Evolutionary conservation across 2,329 filamentous ascomycete genomes (phyloP).

Genomic region (Paecilomyces sp.): DNA sequence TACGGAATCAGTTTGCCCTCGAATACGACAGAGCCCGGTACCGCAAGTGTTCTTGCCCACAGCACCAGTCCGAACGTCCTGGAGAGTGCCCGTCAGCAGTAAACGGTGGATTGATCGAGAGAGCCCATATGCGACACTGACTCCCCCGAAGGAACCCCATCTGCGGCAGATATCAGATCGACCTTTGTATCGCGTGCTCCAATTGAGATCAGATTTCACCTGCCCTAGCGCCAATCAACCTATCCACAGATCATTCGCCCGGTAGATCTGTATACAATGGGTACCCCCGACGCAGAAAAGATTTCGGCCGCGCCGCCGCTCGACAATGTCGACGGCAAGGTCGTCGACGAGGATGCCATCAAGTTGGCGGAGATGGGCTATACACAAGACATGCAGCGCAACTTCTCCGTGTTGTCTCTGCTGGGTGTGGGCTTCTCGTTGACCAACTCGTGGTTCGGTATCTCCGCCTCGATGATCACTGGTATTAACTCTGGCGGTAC

Average conservation of each 20-base stretch:
- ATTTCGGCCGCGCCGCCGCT: background rate
- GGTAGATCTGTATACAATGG: background rate
- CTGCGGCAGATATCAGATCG: background rate
- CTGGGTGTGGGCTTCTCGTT: conserved; percentile 46
- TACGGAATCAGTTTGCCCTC: background rate
- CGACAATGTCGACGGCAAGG: background rate
- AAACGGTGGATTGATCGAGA: background rate
- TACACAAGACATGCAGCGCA: conserved; percentile 3
- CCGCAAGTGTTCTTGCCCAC: background rate
- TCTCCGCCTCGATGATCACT: conserved; percentile 42
- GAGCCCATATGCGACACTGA: background rate
- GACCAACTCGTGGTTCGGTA: conserved; percentile 47
- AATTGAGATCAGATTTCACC: background rate
- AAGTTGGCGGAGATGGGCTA: conserved; percentile 3
- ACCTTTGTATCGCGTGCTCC: background rate
- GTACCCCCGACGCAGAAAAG: background rate
- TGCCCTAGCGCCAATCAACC: background rate
- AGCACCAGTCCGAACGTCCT: background rate
- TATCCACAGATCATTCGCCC: background rate
- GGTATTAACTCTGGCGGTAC: conserved; percentile 46
- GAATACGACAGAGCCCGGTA: background rate
- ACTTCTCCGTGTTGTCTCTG: conserved; percentile 33
- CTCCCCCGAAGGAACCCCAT: background rate
- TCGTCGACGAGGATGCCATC: conserved; percentile 1
- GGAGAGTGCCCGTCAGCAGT: background rate